Conservation (phyloP, 208 protist genomes). For the Wallacemonas sp. region DNA sequence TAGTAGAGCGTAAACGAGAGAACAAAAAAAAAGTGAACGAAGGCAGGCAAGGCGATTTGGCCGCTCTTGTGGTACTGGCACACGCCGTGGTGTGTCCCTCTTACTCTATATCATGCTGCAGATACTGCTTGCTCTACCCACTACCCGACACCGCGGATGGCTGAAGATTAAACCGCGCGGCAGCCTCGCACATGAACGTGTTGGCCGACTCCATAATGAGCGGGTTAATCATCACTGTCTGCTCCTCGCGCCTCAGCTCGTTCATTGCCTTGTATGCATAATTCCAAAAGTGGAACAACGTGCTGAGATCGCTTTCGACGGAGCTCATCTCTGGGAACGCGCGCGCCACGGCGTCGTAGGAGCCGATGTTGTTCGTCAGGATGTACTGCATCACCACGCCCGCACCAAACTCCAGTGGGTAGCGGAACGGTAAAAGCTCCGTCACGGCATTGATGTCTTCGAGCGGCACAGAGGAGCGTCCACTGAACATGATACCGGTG, state of each 20-base stretch:
- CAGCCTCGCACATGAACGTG: conserved; percentile 17
- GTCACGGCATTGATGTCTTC: conserved; percentile 22
- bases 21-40: no score
- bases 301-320: conserved; percentile 19
- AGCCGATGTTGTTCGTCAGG: conserved; percentile 24
- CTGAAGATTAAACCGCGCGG: conserved; percentile 8
- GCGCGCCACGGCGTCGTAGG: conserved; percentile 16
- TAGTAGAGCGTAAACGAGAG: no score
- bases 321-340: conserved; percentile 34
- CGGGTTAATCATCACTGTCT: conserved; percentile 7
- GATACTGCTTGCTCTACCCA: background rate
- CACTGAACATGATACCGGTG: conserved; percentile 16
- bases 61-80: no score
- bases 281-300: conserved; percentile 41
- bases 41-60: no score
- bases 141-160: background rate
- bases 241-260: background rate
- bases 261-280: conserved; percentile 21
- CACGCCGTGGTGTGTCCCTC: no score
- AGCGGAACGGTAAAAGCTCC: conserved; percentile 25
- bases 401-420: conserved; percentile 34
- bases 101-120: no score
- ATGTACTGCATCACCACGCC: conserved; percentile 41
- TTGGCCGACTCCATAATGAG: conserved; percentile 11
- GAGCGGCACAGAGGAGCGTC: conserved; percentile 18